Evolutionary conservation across 139 green algal species (phyloP).

Genomic region (Micractinium conductrix): DNA sequence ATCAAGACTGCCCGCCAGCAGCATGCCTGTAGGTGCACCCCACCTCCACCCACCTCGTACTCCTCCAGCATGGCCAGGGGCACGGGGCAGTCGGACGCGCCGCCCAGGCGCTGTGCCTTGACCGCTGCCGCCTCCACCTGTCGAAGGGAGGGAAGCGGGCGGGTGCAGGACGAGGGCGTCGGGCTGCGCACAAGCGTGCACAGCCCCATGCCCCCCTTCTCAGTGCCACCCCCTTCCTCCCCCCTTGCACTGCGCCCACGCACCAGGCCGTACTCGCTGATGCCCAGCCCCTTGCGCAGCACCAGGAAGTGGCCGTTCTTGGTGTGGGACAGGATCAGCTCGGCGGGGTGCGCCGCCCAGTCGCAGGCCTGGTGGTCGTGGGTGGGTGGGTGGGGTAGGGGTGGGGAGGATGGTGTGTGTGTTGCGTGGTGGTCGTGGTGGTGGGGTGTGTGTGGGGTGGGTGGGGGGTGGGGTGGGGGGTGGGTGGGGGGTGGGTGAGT

Average conservation of each 20-base stretch:
- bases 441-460: neutral
- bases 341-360: constrained; percentile 16
- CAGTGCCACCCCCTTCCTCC: neutral
- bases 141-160: neutral
- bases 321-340: constrained; percentile 26
- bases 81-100: constrained; percentile 12
- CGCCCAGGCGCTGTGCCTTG: constrained; percentile 26
- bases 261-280: constrained; percentile 31
- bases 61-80: constrained; percentile 21
- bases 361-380: constrained; percentile 13
- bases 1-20: too few relatives aligned
- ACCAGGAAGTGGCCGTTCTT: constrained; percentile 23
- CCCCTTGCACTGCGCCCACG: neutral
- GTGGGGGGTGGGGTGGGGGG: neutral
- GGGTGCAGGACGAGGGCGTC: neutral
- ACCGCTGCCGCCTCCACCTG: constrained; percentile 26
- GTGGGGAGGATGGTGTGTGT: neutral
- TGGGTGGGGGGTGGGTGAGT: neutral
- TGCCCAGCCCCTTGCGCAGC: neutral
- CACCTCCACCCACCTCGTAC: too few relatives aligned
- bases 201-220: neutral
- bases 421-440: neutral
- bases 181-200: neutral
- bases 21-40: too few relatives aligned
- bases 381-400: neutral